Base-by-base conservation (phyloP, 1,139 yeast species). In the Pneumocystis wakefieldiae region DNA sequence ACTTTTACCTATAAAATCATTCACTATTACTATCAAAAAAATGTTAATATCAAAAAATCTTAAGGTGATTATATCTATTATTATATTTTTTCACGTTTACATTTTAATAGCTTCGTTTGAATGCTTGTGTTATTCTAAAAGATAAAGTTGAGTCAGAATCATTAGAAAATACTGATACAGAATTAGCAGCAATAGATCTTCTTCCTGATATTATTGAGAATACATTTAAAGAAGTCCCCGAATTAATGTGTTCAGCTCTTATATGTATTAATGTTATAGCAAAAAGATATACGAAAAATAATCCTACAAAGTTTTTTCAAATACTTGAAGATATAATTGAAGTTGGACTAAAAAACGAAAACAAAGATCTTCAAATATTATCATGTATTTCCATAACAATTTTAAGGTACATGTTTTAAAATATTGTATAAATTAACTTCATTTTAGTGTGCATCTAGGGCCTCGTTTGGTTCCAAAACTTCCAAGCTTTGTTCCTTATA, bases 381-480 rank as follows among this genome's bases (percentile, higher is more conserved):
- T 82, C 96, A 1, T 78, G 90, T 65, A 82, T 85, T 70, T 84
- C 86, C 65, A 81, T 88, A 66, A 83, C 88, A 63, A 83, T 85
- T 67, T 76, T 88, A 64, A 81, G 59, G 59, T 24, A 29, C 12
- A 17, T 7, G 19, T 3, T 37, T 28, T 39, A 19, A 37, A 39
- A 19, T 24, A 42, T 24, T 37, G 29, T 57, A 57, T 28, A 57
- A 10, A 19, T 57, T 57, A 28, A 12, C 38, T 24, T 48, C 6
- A 24, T 57, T 29, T 19, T 29, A 57, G 88, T 63, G 82, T 84
- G 64, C 80, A 83, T 19, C 75, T 91, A 62, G 98, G 98, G 60
- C 92, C 95, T 36, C 87, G 89, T 71, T 80, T 86, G 66, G 86
- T 92, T 73, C 94, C 96, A 7, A 82, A 80, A 70, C 88, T 89